Percentiles rank a stretch among this genome's conserved stretches.
Evolutionary conservation across 129 eudicot genomes (phyloP).

Genomic region (Flaveria bidentis): DNA sequence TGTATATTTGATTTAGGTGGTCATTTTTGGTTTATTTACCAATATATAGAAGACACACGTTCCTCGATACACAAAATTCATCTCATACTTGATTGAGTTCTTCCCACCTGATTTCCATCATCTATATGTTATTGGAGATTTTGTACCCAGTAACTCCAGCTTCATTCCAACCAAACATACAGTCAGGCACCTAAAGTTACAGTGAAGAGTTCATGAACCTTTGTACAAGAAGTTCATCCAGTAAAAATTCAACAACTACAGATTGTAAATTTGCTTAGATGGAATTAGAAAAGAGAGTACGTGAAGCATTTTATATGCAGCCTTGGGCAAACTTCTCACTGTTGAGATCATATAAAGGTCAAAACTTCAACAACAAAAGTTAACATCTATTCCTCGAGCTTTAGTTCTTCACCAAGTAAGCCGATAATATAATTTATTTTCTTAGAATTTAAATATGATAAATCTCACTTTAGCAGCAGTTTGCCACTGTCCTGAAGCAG

Average conservation of each 20-base stretch:
- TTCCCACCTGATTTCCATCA: constrained; percentile 40
- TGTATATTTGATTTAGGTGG: constrained; percentile 57
- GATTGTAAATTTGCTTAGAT: constrained; percentile 4
- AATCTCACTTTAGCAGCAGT: constrained; percentile 46
- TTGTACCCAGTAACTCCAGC: constrained; percentile 51
- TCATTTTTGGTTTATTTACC: constrained; percentile 66
- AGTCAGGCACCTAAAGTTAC: background rate
- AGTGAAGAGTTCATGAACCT: too few relatives aligned
- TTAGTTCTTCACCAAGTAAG: constrained; percentile 48
- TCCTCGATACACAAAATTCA: constrained; percentile 88
- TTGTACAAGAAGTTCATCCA: too few relatives aligned
- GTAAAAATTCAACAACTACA: background rate
- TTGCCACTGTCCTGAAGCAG: constrained; percentile 45
- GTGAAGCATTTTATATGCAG: constrained; percentile 81
- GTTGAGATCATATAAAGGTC: background rate
- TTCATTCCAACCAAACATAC: constrained; percentile 25
- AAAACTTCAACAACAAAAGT: background rate
- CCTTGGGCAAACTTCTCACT: constrained; percentile 73
- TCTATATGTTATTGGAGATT: constrained; percentile 53
- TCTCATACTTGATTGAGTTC: constrained; percentile 39
- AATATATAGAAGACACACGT: constrained; percentile 71
- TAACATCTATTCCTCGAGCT: constrained; percentile 16
- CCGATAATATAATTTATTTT: constrained; percentile 34
- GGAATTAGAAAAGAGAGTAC: constrained; percentile 36
- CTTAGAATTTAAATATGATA: constrained; percentile 25